phyloP scores from a whole-genome alignment of 2,329 filamentous ascomycete genomes.

The Chrysosporium queenslandicum region DNA sequence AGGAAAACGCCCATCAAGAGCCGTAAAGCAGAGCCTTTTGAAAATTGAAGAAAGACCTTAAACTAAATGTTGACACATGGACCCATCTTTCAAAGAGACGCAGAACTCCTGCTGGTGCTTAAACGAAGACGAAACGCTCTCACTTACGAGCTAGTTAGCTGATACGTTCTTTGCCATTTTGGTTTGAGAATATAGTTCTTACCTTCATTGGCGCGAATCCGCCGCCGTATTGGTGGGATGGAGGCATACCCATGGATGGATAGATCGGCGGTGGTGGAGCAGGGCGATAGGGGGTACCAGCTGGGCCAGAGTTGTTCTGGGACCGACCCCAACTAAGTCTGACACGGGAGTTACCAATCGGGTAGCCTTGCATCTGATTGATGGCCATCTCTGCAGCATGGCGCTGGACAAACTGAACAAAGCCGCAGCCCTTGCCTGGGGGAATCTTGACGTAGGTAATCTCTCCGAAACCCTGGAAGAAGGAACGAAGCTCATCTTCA shows the following conservation, averaged over 20 bases:
- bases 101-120: slow-evolving; percentile 38
- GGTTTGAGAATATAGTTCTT: slow-evolving; percentile 14
- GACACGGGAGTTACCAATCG: slow-evolving; percentile 96
- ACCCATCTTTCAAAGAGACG: slow-evolving; percentile 34
- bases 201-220: slow-evolving; percentile 61
- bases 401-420: slow-evolving; percentile 97
- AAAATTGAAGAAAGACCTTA: slow-evolving; percentile 23
- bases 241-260: slow-evolving; percentile 59
- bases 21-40: slow-evolving; percentile 31
- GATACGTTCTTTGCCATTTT: no score
- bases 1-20: slow-evolving; percentile 37
- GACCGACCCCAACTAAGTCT: slow-evolving; percentile 95
- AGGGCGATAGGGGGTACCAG: slow-evolving; percentile 92
- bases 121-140: slow-evolving; percentile 30
- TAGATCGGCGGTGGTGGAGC: slow-evolving; percentile 72
- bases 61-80: slow-evolving; percentile 30
- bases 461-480: slow-evolving; percentile 99
- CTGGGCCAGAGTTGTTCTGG: slow-evolving; percentile 96
- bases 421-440: slow-evolving; percentile 96
- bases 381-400: slow-evolving; percentile 99
- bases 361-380: slow-evolving; percentile 99
- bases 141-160: slow-evolving; percentile 21
- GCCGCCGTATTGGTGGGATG: slow-evolving; percentile 50
- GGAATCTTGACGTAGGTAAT: slow-evolving; percentile 99
- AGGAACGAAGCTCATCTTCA: slow-evolving; percentile 97